A percentile compares a stretch with the other conserved stretches of the same genome.
Evolutionary conservation across 2,329 filamentous ascomycete species (phyloP).

Genomic region (Fusarium praegraminearum): DNA sequence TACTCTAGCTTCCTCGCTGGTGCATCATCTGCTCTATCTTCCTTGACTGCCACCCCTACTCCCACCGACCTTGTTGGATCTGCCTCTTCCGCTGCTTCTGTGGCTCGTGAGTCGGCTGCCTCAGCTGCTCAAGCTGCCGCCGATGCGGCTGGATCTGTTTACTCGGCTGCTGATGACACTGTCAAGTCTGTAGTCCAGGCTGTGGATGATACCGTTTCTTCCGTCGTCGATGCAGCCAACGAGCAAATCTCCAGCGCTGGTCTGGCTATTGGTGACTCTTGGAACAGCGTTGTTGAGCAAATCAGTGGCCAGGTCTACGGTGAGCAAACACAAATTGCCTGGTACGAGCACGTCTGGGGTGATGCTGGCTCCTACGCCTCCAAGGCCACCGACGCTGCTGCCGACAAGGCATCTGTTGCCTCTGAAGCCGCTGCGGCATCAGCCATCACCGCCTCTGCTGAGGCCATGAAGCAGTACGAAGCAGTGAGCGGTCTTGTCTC

Average conservation of each 20-base stretch:
- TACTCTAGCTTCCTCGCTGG: slow-evolving; percentile 81
- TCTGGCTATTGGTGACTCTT: slow-evolving; percentile 55
- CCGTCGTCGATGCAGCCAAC: slow-evolving; percentile 60
- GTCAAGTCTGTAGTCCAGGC: slow-evolving; percentile 55
- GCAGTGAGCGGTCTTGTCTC: slow-evolving; percentile 79
- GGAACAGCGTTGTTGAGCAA: slow-evolving; percentile 64
- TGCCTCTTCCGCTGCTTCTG: slow-evolving; percentile 64
- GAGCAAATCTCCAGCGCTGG: slow-evolving; percentile 55
- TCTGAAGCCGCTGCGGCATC: slow-evolving; percentile 63
- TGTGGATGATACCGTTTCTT: slow-evolving; percentile 55
- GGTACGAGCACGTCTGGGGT: slow-evolving; percentile 62
- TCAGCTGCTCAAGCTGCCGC: slow-evolving; percentile 61
- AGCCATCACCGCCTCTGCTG: slow-evolving; percentile 71
- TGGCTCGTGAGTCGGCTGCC: slow-evolving; percentile 60
- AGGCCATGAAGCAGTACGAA: slow-evolving; percentile 73
- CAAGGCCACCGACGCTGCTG: slow-evolving; percentile 65
- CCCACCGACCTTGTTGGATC: slow-evolving; percentile 65
- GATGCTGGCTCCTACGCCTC: slow-evolving; percentile 69
- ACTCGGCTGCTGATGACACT: slow-evolving; percentile 58
- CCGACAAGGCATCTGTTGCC: slow-evolving; percentile 52
- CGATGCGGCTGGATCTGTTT: slow-evolving; percentile 63
- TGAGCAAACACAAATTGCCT: slow-evolving; percentile 69
- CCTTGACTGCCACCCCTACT: slow-evolving; percentile 69
- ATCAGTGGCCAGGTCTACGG: slow-evolving; percentile 79
- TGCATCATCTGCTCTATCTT: slow-evolving; percentile 76